phyloP scores from a whole-genome alignment of 129 eudicot species.

The Calendula officinalis region DNA sequence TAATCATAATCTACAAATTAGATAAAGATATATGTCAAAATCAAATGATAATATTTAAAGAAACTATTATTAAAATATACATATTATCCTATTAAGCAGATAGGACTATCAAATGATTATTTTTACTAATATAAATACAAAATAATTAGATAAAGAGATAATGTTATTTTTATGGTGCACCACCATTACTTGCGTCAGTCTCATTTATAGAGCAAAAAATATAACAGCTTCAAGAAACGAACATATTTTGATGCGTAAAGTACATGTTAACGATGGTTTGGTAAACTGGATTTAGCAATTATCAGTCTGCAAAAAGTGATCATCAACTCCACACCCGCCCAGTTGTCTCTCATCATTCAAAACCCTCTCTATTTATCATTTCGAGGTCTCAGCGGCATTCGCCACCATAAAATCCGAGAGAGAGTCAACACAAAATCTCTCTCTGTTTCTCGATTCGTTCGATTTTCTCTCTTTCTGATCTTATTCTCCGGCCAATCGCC shows the following conservation, averaged over 20 bases:
- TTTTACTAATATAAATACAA: no score
- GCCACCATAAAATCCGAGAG: constrained; percentile 23
- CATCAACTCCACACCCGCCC: constrained; percentile 31
- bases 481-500: constrained; percentile 4
- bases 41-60: no score
- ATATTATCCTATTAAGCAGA: no score
- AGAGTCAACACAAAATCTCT: constrained; percentile 9
- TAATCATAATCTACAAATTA: no score
- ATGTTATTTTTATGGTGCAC: constrained; percentile 4
- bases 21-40: no score
- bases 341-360: constrained; percentile 35
- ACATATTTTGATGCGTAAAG: background rate
- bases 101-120: no score
- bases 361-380: constrained; percentile 32
- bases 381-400: constrained; percentile 28
- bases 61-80: no score
- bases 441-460: constrained; percentile 6
- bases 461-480: background rate
- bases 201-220: constrained; percentile 4
- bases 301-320: constrained; percentile 4
- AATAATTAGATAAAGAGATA: no score
- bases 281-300: background rate
- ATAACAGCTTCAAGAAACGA: background rate
- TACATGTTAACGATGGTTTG: background rate
- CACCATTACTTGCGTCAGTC: constrained; percentile 6